Evolutionary conservation across 768 basidiomycete species (phyloP), one percentile per base, ranked within the genome.

Genomic region (Tylopilus plumbeoviolaceoides): DNA sequence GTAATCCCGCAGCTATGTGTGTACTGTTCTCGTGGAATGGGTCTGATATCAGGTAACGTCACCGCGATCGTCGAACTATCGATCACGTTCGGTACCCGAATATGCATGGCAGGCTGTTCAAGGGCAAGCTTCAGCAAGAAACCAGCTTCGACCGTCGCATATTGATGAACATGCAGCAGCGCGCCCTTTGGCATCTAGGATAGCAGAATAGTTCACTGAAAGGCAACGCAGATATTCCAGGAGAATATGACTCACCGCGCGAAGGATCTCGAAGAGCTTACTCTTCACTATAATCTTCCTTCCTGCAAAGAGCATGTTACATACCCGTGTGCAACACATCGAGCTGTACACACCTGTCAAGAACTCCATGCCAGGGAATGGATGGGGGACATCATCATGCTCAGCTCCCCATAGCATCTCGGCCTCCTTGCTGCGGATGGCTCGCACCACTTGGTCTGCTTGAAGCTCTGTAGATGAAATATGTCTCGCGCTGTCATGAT

Each of bases 171-270:
- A 49, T 79, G 76, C 2, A 80, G 59, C 12, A 79, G 57, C 1
- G 67, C 74, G 11, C 78, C 78, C 61, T 78, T 79, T 11, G 77
- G 78, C 74, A 79, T 76, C 73, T 73, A 40, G 25, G 17, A n/a
- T 27, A 10, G 25, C 20, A 8, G 23, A 23, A 27, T 47, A 11
- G 14, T 5, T 54, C 18, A 27, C 15, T 4, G 21, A 17, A 23
- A 18, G n/a, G 23, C 23, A 23, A 23, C 5, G 23, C 35, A 17
- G 36, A 18, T 18, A 20, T 39, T n/a, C 23, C 11, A 5, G 18
- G 36, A 11, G 8, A 39, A 36, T 7, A 28, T 27, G 2, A 18
- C 56, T 57, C 30, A 68, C 75, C 64, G 67, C 71, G 50, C 62
- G 63, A 28, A 79, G 42, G 15, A 77, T 65, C 28, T 73, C 12